Evolutionary conservation across 2,329 filamentous ascomycete species (phyloP), one percentile per base, ranked within the genome.

Genomic region (Paecilomyces variotii): DNA sequence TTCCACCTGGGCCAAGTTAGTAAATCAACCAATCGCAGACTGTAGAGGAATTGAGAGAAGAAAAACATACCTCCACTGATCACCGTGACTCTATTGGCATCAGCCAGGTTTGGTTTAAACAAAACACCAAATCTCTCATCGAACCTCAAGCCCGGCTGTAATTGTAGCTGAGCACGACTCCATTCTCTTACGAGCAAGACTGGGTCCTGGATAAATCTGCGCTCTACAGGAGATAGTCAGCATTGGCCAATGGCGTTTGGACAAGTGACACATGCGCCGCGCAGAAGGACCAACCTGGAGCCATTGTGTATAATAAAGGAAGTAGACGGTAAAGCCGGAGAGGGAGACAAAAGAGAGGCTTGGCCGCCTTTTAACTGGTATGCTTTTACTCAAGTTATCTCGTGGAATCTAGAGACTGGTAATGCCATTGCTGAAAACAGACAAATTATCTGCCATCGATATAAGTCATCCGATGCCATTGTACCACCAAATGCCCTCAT

Each of bases 91-190:
- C 39, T n/a, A 19, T 45, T 45, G 14, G 39, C n/a, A 19, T 45
- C 14, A 24, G 39, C n/a, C 39, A 45, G 39, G 39, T 45, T 14
- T 2, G 14, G n/a, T 53, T 53, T 27, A n/a, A 25, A 53, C 12
- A 53, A 10, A 30, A 53, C 51, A n/a, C 51, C 25, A 53, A 53
- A 30, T 25, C 28, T 32, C 28, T 34, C 53, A 24, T 30, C 19
- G 11, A 34, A 34, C 28, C 34, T 54, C 25, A 34, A 55, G 19
- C 27, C 51, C 54, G 39, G 39, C 4, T 45, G 39, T 45, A 45
- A 63, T 64, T 61, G 64, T 61, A 61, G 39, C 39, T 45, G 39
- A 14, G 39, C n/a, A 3, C 19, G 39, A 19, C 19, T 45, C 6
- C 6, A 45, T 7, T 45, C 39, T 24, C 39, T 45, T 24, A 45